These are phyloP conservation scores for Phylloporus scabripes DNA, from an alignment of 768 basidiomycete genomes.

Conservation along the genomic window DNA sequence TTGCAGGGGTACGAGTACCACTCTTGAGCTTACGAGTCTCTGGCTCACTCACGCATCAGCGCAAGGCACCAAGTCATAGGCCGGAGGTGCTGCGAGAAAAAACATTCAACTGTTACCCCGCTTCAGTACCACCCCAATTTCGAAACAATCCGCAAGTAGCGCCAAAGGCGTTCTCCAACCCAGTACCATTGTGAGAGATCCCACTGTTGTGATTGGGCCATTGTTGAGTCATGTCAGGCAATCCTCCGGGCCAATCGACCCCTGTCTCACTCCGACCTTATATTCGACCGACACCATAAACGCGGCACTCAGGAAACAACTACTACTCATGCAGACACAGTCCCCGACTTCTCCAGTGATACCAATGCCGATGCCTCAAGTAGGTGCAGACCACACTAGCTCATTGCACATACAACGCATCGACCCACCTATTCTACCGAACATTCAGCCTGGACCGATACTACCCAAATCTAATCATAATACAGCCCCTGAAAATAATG, in stretches of 20 bases:
- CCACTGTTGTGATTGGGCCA: background rate
- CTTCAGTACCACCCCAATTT: background rate
- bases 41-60: background rate
- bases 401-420: slow-evolving; percentile 7
- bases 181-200: slow-evolving; percentile 6
- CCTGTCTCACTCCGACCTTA: background rate
- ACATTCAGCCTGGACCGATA: background rate
- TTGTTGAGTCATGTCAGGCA: slow-evolving; percentile 6
- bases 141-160: background rate
- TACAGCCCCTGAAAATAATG: background rate
- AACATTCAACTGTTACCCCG: background rate
- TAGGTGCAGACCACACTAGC: background rate
- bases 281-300: background rate
- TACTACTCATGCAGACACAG: background rate
- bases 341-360: background rate
- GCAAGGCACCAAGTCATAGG: slow-evolving; percentile 1
- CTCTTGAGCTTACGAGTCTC: background rate
- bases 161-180: background rate
- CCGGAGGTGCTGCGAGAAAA: background rate
- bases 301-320: slow-evolving; percentile 1
- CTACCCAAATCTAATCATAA: background rate
- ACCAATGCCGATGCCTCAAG: background rate
- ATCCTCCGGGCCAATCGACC: background rate
- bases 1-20: slow-evolving; percentile 3
- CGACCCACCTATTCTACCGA: background rate